A percentile compares a stretch with the other conserved stretches of the same genome.
Conservation (phyloP, 495 filamentous ascomycete genomes). For the Cairneyella variabilis region DNA sequence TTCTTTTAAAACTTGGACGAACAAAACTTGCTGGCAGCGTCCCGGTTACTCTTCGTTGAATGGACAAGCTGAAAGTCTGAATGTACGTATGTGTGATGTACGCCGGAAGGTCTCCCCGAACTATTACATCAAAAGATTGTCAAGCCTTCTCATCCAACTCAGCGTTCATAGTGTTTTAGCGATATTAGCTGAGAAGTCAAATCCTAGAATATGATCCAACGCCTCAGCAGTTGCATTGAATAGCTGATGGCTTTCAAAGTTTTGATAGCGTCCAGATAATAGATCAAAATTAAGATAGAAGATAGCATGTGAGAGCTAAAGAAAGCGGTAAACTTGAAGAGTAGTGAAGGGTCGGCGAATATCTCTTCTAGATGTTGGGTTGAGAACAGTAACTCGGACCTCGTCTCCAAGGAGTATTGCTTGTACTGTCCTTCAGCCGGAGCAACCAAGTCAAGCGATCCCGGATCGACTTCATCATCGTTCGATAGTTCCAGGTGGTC, state of each 20-base stretch:
- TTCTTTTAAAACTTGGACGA: no score
- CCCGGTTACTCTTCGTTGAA: conserved; percentile 53
- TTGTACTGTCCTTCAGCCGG: conserved; percentile 25
- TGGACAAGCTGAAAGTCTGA: conserved; percentile 51
- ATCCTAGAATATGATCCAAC: conserved; percentile 42
- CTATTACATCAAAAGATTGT: conserved; percentile 55
- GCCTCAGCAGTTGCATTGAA: conserved; percentile 55
- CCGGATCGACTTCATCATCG: conserved; percentile 46
- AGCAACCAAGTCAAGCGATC: conserved; percentile 49
- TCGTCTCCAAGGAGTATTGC: conserved; percentile 52
- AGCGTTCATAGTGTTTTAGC: conserved; percentile 43
- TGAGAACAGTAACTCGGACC: conserved; percentile 62
- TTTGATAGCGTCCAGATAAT: conserved; percentile 67
- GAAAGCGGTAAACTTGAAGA: conserved; percentile 61
- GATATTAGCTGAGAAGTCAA: conserved; percentile 39
- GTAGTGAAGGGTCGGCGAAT: conserved; percentile 57
- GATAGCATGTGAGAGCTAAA: conserved; percentile 56
- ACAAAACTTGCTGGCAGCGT: conserved; percentile 39
- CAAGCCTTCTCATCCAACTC: conserved; percentile 55
- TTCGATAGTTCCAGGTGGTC: conserved; percentile 44
- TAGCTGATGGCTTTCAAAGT: conserved; percentile 68
- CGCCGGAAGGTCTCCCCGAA: conserved; percentile 63
- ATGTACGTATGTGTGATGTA: conserved; percentile 63
- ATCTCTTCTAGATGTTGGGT: conserved; percentile 59
- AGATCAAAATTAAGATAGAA: conserved; percentile 62